Evolutionary conservation across 371 early-diverging fungal genomes (phyloP), one percentile per base, ranked within the genome.

Genomic region (Rhizopus sp.): DNA sequence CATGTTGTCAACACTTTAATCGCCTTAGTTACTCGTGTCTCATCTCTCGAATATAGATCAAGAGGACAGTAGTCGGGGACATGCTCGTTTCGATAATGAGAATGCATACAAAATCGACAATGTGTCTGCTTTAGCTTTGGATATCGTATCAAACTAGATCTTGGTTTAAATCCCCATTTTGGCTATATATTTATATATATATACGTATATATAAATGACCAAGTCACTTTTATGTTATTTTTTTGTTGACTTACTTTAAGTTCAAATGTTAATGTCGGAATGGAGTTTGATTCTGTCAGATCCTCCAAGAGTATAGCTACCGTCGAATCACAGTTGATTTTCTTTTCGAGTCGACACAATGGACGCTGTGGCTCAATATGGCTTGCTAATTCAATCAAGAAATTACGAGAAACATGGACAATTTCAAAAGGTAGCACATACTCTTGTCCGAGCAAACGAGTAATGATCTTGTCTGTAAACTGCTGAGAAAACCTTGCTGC

Each of bases 41-140:
- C 50, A 17, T 80, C 63, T 0, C 55, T 50, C 6, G 84, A 83
- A 48, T 77, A 82, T 23, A 85, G 50, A 59, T 85, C 82, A n/a
- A 85, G 53, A 17, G 86, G 86, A 50, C 86, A 85, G 50, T 80
- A 85, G 7, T 53, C 55, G 15, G 62, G 29, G 15, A 49, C 29
- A 3, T 15, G 12, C n/a, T 50, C 47, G 13, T 56, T 42, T 39
- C 69, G 66, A n/a, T 63, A 58, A 47, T 75, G 69, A 15, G 69
- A 60, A 54, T 86, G 83, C 84, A 86, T 84, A 49, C 86, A 86
- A 55, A 76, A 84, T 9, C 83, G 78, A 60, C 86, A 86, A 5
- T 67, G 66, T n/a, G 39, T 53, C 7, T 51, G 59, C 50, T 82
- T 81, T 30, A 68, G 53, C 10, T 4, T 42, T 49, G n/a, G 34